Evolutionary conservation across 129 eudicot genomes (phyloP), one percentile per base, ranked within the genome.

Genomic region (Apium graveolens): DNA sequence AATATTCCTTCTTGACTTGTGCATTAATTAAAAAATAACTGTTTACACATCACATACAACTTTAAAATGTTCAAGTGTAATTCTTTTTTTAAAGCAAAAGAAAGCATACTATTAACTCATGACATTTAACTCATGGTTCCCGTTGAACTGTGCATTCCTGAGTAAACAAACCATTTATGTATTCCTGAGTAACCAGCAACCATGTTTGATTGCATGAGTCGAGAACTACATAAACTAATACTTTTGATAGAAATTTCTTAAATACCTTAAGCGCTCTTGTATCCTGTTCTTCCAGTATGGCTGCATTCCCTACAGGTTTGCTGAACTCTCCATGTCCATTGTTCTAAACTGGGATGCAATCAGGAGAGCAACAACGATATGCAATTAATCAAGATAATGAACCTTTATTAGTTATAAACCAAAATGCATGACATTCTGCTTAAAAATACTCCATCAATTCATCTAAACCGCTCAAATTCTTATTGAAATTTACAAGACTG

Each of bases 271-370:
- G 45, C 93, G 96, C 74, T 91, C 98, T 77, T 80, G 92, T 74
- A 96, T 93, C 80, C 98, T 84, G 72, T 87, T 91, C 73, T 88
- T 88, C 98, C 98, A 93, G 84, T 93, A 93, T 65, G n/a, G n/a
- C n/a, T n/a, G n/a, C n/a, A n/a, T n/a, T n/a, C n/a, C n/a, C n/a
- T n/a, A n/a, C n/a, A n/a, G n/a, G n/a, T n/a, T n/a, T n/a, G n/a
- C n/a, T n/a, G n/a, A n/a, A n/a, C n/a, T n/a, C n/a, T n/a, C n/a
- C n/a, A n/a, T n/a, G n/a, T n/a, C n/a, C n/a, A n/a, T n/a, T n/a
- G n/a, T n/a, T n/a, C n/a, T n/a, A n/a, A n/a, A n/a, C n/a, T n/a
- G n/a, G n/a, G n/a, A n/a, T n/a, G n/a, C n/a, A n/a, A n/a, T n/a
- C n/a, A n/a, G n/a, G n/a, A n/a, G n/a, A n/a, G n/a, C n/a, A n/a